Percentiles rank a stretch among this genome's conserved stretches.
phyloP scores from a whole-genome alignment of 768 basidiomycete species.

The Auriscalpium vulgare region DNA sequence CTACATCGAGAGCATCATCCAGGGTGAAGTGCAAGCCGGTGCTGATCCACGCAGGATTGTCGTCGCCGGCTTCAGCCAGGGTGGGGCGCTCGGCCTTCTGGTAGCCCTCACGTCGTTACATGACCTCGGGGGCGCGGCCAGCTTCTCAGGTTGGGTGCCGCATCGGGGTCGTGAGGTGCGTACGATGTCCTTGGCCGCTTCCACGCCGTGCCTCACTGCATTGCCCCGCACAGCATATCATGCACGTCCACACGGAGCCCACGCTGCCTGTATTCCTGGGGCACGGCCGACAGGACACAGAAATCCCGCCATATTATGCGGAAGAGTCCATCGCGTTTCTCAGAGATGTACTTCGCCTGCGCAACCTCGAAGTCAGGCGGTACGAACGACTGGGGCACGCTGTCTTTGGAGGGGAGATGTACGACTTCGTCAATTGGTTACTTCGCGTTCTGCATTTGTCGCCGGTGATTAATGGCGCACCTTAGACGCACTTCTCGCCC shows the following conservation, averaged over 20 bases:
- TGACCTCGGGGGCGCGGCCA: conserved; percentile 35
- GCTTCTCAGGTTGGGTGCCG: conserved; percentile 40
- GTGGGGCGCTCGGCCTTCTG: conserved; percentile 32
- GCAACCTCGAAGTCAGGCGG: conserved; percentile 18
- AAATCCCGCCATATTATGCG: conserved; percentile 30
- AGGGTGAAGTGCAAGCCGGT: conserved; percentile 29
- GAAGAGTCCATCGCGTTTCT: conserved; percentile 28
- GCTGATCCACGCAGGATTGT: conserved; percentile 29
- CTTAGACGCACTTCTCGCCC: not conserved
- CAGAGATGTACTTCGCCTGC: conserved; percentile 19
- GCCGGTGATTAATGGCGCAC: not conserved
- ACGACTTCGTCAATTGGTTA: conserved; percentile 27
- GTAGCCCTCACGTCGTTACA: conserved; percentile 32
- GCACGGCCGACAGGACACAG: conserved; percentile 30
- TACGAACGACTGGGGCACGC: conserved; percentile 29
- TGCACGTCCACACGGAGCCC: conserved; percentile 20
- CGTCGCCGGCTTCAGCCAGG: conserved; percentile 38
- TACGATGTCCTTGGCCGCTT: not conserved
- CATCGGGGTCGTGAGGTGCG: conserved; percentile 27
- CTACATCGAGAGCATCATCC: conserved; percentile 29
- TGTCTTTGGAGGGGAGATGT: conserved; percentile 27
- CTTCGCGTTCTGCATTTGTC: conserved; percentile 4
- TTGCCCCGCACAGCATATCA: conserved; percentile 21
- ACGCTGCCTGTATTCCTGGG: conserved; percentile 35
- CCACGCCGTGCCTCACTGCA: too few species aligned